Evolutionary conservation across 495 filamentous ascomycete genomes (phyloP), one percentile per base, ranked within the genome.

Genomic region (Annulohypoxylon nitens): DNA sequence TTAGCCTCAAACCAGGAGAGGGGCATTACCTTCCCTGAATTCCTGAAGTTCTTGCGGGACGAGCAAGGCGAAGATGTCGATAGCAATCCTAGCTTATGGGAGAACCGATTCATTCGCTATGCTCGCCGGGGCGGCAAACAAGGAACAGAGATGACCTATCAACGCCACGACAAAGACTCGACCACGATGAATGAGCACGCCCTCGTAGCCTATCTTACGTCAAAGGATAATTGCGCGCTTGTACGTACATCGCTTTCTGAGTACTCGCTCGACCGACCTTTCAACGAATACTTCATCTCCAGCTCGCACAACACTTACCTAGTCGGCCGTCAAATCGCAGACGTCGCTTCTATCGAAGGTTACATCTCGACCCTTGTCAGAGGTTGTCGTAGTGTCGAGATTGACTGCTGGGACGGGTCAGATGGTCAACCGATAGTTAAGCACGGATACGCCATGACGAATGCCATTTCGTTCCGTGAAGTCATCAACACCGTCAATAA

Each of bases 301-400:
- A 97, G 94, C 84, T 98, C 95, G 16, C 96, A 99, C 85, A 99
- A 99, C 80, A 98, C 96, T 9, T 99, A 99, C 76, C 89, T 99
- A 10, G 82, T 96, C 25, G 96, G 96, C 16, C 90, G 94, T 23
- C 96, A 99, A 79, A 90, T 98, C 9, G 91, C 89, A 33, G 94
- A 94, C 25, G 88, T 91, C 41, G 97, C 96, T 18, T 98, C 94
- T 72, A 91, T 94, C 10, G 96, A 99, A 78, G 93, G 93, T 26
- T 99, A 99, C 81, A 95, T 98, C 75, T 89, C 88, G 60, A 93
- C 94, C n/a, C 84, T 99, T 25, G 89, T 93, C 71, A 88, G 90
- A 54, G 95, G 94, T 45, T 99, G 96, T 78, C 91, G 96, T 61
- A 98, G 96, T 79, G 89, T 99, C 55, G 96, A 99, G 81, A 93